These are phyloP conservation scores for Metarhizium brunneum DNA, from an alignment of 2,329 filamentous ascomycete genomes.

Conservation along the genomic window DNA sequence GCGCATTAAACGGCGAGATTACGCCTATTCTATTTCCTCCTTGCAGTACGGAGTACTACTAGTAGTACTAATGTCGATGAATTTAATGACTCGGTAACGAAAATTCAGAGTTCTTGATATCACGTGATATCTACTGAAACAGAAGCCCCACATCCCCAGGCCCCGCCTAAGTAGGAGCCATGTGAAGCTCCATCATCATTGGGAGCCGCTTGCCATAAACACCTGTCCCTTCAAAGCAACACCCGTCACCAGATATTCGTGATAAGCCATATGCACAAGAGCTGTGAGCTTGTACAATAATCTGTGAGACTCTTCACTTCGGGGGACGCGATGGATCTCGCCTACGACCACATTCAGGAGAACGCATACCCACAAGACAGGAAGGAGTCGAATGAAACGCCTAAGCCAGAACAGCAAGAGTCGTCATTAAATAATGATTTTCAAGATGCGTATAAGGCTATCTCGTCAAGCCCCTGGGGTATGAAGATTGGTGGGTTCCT, in stretches of 20 bases:
- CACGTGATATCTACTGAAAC: no score
- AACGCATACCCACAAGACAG: constrained; percentile 57
- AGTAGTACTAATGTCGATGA: no score
- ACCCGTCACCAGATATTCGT: background rate
- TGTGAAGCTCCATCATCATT: background rate
- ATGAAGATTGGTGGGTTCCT: constrained; percentile 80
- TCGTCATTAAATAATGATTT: constrained; percentile 73
- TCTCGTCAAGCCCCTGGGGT: constrained; percentile 88
- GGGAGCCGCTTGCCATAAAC: no score
- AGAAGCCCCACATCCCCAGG: background rate
- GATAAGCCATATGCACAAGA: background rate
- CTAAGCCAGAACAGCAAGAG: constrained; percentile 29
- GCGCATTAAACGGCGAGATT: no score
- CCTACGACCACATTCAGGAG: constrained; percentile 94
- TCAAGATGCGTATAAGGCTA: constrained; percentile 90
- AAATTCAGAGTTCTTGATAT: no score
- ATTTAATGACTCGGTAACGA: no score
- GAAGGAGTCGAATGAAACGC: constrained; percentile 34
- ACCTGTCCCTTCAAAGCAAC: background rate
- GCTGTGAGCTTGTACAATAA: background rate
- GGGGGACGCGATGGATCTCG: constrained; percentile 67
- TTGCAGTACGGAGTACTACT: no score
- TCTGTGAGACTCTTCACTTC: background rate
- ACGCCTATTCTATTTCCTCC: no score
- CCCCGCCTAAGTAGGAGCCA: background rate